phyloP scores from a whole-genome alignment of 2,329 filamentous ascomycete species.

The Cercospora citrullina region DNA sequence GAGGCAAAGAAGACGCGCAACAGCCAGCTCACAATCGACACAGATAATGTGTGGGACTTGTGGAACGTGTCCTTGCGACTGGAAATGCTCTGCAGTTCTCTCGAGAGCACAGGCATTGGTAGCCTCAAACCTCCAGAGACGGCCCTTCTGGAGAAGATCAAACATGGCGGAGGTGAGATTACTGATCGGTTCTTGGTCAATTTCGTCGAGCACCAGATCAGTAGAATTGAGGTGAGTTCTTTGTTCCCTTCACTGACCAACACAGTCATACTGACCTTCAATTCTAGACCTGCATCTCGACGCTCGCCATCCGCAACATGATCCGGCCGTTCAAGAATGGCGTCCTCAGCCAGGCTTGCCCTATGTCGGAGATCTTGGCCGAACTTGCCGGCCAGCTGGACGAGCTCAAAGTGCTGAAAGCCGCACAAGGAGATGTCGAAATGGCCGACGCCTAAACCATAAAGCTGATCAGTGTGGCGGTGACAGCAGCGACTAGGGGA shows the following conservation, averaged over 20 bases:
- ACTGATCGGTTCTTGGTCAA: constrained; percentile 85
- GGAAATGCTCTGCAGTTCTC: constrained; percentile 86
- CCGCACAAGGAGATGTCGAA: constrained; percentile 12
- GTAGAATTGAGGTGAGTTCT: constrained; percentile 81
- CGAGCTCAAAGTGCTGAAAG: constrained; percentile 56
- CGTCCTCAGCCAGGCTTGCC: constrained; percentile 71
- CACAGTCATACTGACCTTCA: constrained; percentile 29
- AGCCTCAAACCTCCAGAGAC: constrained; percentile 78
- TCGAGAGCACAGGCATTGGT: constrained; percentile 69
- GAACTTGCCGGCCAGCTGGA: constrained; percentile 62
- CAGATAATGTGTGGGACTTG: constrained; percentile 81
- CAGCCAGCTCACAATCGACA: constrained; percentile 73
- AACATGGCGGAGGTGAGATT: constrained; percentile 74
- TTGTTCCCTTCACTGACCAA: not conserved
- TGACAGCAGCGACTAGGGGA: not conserved
- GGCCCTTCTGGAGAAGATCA: constrained; percentile 74
- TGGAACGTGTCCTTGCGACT: constrained; percentile 87
- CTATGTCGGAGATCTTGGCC: constrained; percentile 71
- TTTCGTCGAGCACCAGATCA: constrained; percentile 93
- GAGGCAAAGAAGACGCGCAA: constrained; percentile 58
- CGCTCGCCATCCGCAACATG: constrained; percentile 76
- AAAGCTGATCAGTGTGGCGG: not conserved
- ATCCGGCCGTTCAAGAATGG: constrained; percentile 67
- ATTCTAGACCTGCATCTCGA: constrained; percentile 73
- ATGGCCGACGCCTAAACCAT: constrained; percentile 9